These are phyloP conservation scores for Ceratobasidium sp. DNA, from an alignment of 1,284 basidiomycete genomes.

Conservation along the genomic window DNA sequence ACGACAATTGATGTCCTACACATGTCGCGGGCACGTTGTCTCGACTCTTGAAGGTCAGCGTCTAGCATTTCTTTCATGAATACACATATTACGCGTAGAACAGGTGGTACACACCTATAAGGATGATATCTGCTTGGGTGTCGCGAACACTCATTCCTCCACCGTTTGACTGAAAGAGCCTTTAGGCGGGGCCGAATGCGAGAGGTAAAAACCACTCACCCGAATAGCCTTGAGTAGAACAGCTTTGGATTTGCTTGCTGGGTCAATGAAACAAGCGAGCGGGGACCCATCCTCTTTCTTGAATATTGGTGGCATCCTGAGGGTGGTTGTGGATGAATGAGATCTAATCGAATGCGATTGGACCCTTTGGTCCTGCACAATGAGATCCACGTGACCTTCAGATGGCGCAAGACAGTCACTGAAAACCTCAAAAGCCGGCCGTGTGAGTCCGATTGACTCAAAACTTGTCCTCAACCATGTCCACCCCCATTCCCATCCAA, in stretches of 20 bases:
- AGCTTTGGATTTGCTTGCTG: background rate
- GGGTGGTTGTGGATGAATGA: background rate
- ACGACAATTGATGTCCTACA: constrained; percentile 15
- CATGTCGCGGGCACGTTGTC: constrained; percentile 31
- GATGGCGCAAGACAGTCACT: constrained; percentile 1
- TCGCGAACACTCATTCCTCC: constrained; percentile 2
- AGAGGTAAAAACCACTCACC: constrained; percentile 1
- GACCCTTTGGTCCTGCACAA: background rate
- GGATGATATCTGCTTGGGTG: constrained; percentile 9
- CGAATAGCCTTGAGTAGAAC: constrained; percentile 11
- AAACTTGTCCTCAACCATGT: constrained; percentile 30
- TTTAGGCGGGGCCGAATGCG: background rate
- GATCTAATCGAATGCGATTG: background rate
- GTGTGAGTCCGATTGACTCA: constrained; percentile 41
- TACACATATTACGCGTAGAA: background rate
- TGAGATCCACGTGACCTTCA: constrained; percentile 7
- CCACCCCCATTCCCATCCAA: constrained; percentile 31
- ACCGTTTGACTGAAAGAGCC: constrained; percentile 19
- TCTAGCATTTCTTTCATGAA: background rate
- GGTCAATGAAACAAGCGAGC: constrained; percentile 20
- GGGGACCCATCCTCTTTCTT: constrained; percentile 19
- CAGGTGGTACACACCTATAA: background rate
- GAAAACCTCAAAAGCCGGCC: constrained; percentile 42
- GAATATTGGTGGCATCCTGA: constrained; percentile 31
- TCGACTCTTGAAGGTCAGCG: constrained; percentile 5